These are phyloP conservation scores for Colletotrichum zoysiae DNA, from an alignment of 2,329 filamentous ascomycete genomes.

Conservation along the genomic window DNA sequence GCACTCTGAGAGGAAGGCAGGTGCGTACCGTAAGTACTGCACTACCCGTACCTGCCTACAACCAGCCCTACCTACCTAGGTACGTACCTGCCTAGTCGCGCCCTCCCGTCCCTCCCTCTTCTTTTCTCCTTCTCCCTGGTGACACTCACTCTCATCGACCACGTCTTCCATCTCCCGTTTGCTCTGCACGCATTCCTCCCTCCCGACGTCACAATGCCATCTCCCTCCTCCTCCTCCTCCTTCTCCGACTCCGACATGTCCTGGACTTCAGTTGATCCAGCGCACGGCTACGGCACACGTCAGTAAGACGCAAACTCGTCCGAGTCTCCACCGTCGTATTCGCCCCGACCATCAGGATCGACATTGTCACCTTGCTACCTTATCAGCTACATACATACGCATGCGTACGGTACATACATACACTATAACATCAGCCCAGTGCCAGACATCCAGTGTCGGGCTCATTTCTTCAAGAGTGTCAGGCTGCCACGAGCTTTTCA, in stretches of 20 bases:
- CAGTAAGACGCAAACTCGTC: background rate
- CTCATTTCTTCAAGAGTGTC: background rate
- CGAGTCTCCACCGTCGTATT: background rate
- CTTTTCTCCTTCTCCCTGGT: no score
- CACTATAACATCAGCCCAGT: background rate
- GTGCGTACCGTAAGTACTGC: no score
- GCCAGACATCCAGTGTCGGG: background rate
- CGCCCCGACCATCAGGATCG: background rate
- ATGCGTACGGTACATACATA: no score
- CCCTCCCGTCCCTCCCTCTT: no score
- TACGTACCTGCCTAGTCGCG: no score
- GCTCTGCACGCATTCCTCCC: background rate
- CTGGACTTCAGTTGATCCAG: constrained; percentile 23
- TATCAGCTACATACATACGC: background rate
- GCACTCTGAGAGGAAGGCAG: no score
- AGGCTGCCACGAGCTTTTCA: background rate
- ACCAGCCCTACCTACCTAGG: background rate
- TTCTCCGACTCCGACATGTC: background rate
- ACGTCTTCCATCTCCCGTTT: background rate
- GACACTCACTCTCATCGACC: no score
- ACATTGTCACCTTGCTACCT: background rate
- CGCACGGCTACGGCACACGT: constrained; percentile 21
- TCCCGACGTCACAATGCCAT: background rate
- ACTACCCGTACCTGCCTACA: no score
- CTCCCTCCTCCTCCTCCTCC: background rate